Conservation (phyloP, 352 stramenopile species). For the Phytophthora pseudosyringae region DNA sequence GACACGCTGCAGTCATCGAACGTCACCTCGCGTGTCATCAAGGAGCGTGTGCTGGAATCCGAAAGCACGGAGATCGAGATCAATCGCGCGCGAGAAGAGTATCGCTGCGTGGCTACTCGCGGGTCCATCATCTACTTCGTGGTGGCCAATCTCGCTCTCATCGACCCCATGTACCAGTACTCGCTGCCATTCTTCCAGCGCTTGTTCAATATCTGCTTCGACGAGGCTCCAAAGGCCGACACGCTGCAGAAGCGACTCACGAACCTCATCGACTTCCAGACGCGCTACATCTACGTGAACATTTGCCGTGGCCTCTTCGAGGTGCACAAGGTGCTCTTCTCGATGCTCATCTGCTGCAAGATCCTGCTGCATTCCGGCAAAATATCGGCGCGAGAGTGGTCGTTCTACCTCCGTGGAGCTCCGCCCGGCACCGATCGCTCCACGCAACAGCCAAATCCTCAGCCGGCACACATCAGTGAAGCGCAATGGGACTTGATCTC, state of each 20-base stretch:
- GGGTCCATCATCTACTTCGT: constrained; percentile 97
- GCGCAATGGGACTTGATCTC: constrained; percentile 85
- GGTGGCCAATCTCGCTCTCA: constrained; percentile 90
- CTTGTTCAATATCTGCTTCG: constrained; percentile 93
- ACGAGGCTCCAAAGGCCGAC: constrained; percentile 67
- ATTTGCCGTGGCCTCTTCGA: constrained; percentile 96
- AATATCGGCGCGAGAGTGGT: constrained; percentile 87
- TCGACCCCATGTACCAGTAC: constrained; percentile 98
- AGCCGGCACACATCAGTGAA: constrained; percentile 71
- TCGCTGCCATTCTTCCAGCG: constrained; percentile 93
- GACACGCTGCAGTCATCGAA: constrained; percentile 90
- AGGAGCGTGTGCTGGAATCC: constrained; percentile 91
- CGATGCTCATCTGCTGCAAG: constrained; percentile 94
- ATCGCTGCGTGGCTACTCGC: constrained; percentile 90
- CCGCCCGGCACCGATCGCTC: constrained; percentile 30
- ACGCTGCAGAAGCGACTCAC: constrained; percentile 65
- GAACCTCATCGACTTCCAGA: constrained; percentile 92
- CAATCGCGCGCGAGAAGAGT: constrained; percentile 89
- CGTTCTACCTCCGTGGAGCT: constrained; percentile 86
- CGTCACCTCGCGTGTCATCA: constrained; percentile 83
- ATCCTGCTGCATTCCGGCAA: constrained; percentile 88
- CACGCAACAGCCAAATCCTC: constrained; percentile 54
- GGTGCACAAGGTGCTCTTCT: constrained; percentile 94
- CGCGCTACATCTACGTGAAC: constrained; percentile 93
- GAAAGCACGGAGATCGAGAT: constrained; percentile 93